These are phyloP conservation scores for Breynia disticha DNA, from an alignment of 441 rosid species.

Conservation along the genomic window DNA sequence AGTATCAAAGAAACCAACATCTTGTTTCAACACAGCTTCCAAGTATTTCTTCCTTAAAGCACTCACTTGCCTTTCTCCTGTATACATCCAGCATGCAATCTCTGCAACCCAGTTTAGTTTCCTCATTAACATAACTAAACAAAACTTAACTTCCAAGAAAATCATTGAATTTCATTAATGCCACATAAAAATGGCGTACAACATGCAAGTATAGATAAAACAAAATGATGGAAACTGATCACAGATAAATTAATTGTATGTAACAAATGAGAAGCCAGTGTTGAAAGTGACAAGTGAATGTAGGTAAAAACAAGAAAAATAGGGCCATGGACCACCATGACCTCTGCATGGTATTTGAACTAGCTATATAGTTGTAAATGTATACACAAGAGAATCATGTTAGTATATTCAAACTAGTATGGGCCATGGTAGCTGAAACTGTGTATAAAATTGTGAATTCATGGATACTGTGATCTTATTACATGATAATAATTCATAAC, in stretches of 20 bases:
- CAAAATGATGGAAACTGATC: background rate
- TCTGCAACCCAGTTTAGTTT: slow-evolving; percentile 25
- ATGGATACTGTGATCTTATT: background rate
- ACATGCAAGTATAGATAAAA: background rate
- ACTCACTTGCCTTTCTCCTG: slow-evolving; percentile 89
- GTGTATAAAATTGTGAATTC: too few species aligned
- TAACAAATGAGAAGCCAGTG: background rate
- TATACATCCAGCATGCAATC: slow-evolving; percentile 96
- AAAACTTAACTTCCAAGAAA: background rate
- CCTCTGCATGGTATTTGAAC: too few species aligned
- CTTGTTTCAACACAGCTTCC: slow-evolving; percentile 91
- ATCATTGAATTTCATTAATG: too few species aligned
- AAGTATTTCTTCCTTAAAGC: slow-evolving; percentile 82
- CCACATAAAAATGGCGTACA: background rate
- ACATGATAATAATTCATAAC: background rate
- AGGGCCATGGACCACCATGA: slow-evolving; percentile 34
- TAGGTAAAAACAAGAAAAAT: slow-evolving; percentile 23
- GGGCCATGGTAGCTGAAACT: too few species aligned
- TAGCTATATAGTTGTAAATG: too few species aligned
- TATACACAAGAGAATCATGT: too few species aligned
- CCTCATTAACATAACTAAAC: background rate
- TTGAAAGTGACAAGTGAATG: slow-evolving; percentile 22
- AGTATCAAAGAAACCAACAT: slow-evolving; percentile 94
- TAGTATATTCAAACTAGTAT: too few species aligned
- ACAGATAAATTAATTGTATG: background rate